These are phyloP conservation scores for Filosporella fistucella DNA, from an alignment of 495 filamentous ascomycete genomes.

Conservation along the genomic window DNA sequence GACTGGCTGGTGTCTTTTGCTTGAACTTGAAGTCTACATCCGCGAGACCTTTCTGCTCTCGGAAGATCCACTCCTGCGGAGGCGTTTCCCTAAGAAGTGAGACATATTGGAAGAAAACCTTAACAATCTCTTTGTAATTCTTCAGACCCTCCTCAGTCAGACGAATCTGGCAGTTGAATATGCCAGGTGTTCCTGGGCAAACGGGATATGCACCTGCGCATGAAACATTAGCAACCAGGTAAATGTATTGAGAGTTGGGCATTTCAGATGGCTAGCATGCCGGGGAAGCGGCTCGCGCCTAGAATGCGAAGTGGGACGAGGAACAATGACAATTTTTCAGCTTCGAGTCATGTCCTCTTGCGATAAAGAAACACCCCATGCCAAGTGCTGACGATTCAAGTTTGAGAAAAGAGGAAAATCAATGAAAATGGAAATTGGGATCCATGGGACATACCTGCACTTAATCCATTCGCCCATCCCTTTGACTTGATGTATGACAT, in stretches of 20 bases:
- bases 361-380: no score
- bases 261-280: no score
- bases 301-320: no score
- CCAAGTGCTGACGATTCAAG: no score
- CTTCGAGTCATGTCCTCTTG: no score
- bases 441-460: constrained; percentile 54
- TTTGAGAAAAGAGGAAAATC: no score
- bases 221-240: constrained; percentile 43
- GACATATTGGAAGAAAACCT: constrained; percentile 91
- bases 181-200: constrained; percentile 72
- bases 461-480: constrained; percentile 89
- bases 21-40: constrained; percentile 93
- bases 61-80: constrained; percentile 88
- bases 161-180: constrained; percentile 76
- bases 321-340: no score
- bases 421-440: no score
- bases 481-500: constrained; percentile 92
- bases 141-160: constrained; percentile 79
- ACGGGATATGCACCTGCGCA: constrained; percentile 55
- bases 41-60: constrained; percentile 82
- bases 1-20: constrained; percentile 85
- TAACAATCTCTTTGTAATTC: constrained; percentile 81
- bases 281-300: no score
- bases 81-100: constrained; percentile 75
- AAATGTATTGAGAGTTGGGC: no score